Evolutionary conservation across 768 basidiomycete species (phyloP).

Genomic region (Tylopilus subfusipes): DNA sequence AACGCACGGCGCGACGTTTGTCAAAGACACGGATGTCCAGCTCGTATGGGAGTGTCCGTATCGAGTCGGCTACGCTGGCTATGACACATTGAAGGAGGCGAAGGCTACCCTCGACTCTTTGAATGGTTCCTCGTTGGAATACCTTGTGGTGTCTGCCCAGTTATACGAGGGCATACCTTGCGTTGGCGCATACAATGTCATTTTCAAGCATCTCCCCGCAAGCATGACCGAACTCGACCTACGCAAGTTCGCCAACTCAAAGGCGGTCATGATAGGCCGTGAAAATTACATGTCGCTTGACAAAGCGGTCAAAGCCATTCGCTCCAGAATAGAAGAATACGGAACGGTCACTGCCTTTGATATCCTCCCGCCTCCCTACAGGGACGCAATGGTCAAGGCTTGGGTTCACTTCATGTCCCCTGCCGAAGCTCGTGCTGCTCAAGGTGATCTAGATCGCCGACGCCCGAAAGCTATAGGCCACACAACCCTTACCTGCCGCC

Average conservation of each 20-base stretch:
- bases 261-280: slow-evolving; percentile 50
- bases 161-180: slow-evolving; percentile 57
- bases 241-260: slow-evolving; percentile 43
- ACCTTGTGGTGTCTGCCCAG: slow-evolving; percentile 42
- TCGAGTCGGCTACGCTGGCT: slow-evolving; percentile 61
- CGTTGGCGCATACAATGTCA: slow-evolving; percentile 58
- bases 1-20: slow-evolving; percentile 32
- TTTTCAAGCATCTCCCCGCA: slow-evolving; percentile 52
- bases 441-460: slow-evolving; percentile 44
- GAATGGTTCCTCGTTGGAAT: slow-evolving; percentile 35
- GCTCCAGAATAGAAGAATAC: slow-evolving; percentile 33
- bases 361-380: slow-evolving; percentile 48
- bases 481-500: slow-evolving; percentile 47
- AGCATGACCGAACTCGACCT: slow-evolving; percentile 40
- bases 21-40: slow-evolving; percentile 54
- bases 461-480: slow-evolving; percentile 44
- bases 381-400: slow-evolving; percentile 44
- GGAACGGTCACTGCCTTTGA: slow-evolving; percentile 44
- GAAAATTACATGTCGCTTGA: slow-evolving; percentile 41
- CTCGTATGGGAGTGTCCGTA: slow-evolving; percentile 59
- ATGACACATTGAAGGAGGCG: slow-evolving; percentile 46
- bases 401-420: slow-evolving; percentile 56
- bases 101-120: slow-evolving; percentile 46
- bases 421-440: slow-evolving; percentile 49
- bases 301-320: slow-evolving; percentile 37